A percentile compares a stretch with the other conserved stretches of the same genome.
These are phyloP conservation scores for Rhododendron ovatum DNA, from an alignment of 148 eudicot species.

Conservation along the genomic window DNA sequence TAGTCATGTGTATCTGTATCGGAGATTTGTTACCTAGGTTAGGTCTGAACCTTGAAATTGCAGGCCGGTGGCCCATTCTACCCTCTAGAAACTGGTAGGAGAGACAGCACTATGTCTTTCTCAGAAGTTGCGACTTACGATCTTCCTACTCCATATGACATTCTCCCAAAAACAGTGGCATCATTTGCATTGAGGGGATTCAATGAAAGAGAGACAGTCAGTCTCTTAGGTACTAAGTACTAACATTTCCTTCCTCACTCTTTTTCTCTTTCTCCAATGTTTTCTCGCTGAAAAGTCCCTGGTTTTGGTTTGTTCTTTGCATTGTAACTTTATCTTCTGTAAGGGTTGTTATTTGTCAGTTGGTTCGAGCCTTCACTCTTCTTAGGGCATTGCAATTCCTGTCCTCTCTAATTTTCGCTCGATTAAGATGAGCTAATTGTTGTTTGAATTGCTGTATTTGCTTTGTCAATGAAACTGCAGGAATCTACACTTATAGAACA, in stretches of 20 bases:
- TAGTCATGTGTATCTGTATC: background rate
- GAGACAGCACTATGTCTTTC: conserved; percentile 50
- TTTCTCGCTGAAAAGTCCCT: background rate
- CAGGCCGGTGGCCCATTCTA: conserved; percentile 71
- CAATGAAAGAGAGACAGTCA: conserved; percentile 44
- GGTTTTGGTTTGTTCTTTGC: background rate
- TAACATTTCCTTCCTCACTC: background rate
- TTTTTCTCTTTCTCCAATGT: background rate
- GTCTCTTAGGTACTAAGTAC: conserved; percentile 48
- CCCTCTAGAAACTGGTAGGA: conserved; percentile 58
- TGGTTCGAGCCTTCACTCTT: background rate
- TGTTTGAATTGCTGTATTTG: background rate
- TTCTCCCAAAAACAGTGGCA: conserved; percentile 22
- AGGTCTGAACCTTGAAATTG: background rate
- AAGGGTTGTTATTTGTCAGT: background rate
- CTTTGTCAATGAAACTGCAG: background rate
- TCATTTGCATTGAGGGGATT: conserved; percentile 46
- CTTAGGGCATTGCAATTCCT: background rate
- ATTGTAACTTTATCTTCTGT: background rate
- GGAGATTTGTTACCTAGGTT: background rate
- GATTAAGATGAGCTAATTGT: background rate
- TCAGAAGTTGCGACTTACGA: conserved; percentile 30
- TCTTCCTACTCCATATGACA: conserved; percentile 58
- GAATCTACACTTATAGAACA: background rate
- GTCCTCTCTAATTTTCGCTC: background rate